Base-by-base conservation (phyloP, 2,329 filamentous ascomycete genomes). In the Coniella lustricola region DNA sequence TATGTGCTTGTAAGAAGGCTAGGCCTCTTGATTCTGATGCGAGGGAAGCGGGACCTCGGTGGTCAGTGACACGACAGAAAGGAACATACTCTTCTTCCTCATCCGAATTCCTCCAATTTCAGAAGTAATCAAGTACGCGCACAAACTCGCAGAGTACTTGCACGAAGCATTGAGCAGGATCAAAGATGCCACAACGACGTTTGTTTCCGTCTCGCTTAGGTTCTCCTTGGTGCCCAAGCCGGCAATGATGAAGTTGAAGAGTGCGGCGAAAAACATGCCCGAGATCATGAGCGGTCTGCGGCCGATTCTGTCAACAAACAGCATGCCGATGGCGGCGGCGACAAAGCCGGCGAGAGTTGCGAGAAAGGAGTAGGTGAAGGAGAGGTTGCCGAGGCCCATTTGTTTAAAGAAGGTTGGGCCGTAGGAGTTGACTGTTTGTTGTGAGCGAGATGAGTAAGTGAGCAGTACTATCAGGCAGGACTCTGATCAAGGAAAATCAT, bases 1-100 rank as follows among this genome's bases (percentile, higher is more conserved):
- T n/a, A n/a, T n/a, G n/a, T n/a, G n/a, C n/a, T n/a, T n/a, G n/a
- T n/a, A n/a, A n/a, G n/a, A n/a, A n/a, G n/a, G n/a, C n/a, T n/a
- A n/a, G n/a, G n/a, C n/a, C n/a, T n/a, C n/a, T n/a, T n/a, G n/a
- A n/a, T n/a, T n/a, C n/a, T n/a, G n/a, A n/a, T n/a, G n/a, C n/a
- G n/a, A n/a, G n/a, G n/a, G n/a, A n/a, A n/a, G n/a, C n/a, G n/a
- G n/a, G n/a, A n/a, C n/a, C 10, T 29, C 25, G 25, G n/a, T 21
- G 3, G 16, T 33, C 18, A 33, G 37, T 12, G 18, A 14, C 33
- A 25, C 10, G 3, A 4, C 8, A 29, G 13, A 21, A 13, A n/a
- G 21, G 37, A 10, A 40, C 48, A 32, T 31, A 46, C 48, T 50
- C 37, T 50, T 50, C 44, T 50, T 50, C 18, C 48, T 50, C 48